Evolutionary conservation across 164 flowering plant genomes (phyloP), one percentile per base, ranked within the genome.

Genomic region (Stephania japonica): DNA sequence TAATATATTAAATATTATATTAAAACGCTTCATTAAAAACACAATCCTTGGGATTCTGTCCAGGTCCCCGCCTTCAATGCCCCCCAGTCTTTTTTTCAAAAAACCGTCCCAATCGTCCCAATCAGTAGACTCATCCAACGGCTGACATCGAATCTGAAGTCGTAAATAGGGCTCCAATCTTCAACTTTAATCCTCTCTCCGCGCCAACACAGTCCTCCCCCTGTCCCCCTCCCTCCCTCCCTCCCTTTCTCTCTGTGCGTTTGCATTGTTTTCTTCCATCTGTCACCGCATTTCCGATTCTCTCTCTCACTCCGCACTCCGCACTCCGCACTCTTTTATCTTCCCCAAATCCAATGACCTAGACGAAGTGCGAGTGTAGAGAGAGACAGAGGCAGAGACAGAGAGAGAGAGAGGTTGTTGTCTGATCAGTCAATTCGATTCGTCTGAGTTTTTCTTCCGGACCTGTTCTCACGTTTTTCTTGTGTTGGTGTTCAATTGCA

Each of bases 401-500:
- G 44, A 70, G 50, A 70, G 50, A 70, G 50, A 70, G 16, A 47
- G 53, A 10, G 53, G 53, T 6, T 6, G 53, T 10, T 47, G 63
- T n/a, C 24, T 59, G 63, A 59, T 59, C n/a, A 5, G 63, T n/a
- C 24, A 59, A 59, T 59, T 59, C 21, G 23, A 59, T 59, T 59
- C 63, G 23, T 56, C 61, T 2, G 63, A 56, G 63, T 56, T 56
- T 56, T 14, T 56, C 0, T 18, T 27, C 50, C 50, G 50, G 50
- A 8, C 50, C 13, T 1, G 50, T 47, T 47, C 53, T 27, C 32
- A 27, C 32, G 26, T 72, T 14, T 42, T 68, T 65, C 76, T 75
- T 79, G 81, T 81, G 78, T 78, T 80, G 71, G 26, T 53, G n/a
- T 70, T 50, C n/a, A 81, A 77, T 72, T 77, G 76, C 63, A 73